phyloP scores from a whole-genome alignment of 345 rosid genomes.

The Camelina sativa region DNA sequence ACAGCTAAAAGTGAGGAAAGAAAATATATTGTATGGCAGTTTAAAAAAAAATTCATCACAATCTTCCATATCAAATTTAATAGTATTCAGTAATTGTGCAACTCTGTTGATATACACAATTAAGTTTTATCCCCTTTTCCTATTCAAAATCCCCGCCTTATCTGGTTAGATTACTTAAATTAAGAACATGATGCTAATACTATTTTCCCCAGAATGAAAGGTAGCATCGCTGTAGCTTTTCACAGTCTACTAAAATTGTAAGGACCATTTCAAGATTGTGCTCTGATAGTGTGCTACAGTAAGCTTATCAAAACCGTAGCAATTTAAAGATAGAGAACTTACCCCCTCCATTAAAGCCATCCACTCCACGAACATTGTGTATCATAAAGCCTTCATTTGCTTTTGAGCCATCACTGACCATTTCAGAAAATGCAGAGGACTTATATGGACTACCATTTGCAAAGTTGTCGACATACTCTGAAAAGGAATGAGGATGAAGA shows the following conservation, averaged over 20 bases:
- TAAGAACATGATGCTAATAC: background rate
- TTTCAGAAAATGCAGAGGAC: constrained; percentile 52
- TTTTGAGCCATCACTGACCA: constrained; percentile 53
- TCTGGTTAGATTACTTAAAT: constrained; percentile 4
- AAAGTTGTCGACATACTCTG: constrained; percentile 70
- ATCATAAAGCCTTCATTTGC: constrained; percentile 61
- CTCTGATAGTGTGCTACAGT: constrained; percentile 11
- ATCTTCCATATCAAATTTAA: constrained; percentile 13
- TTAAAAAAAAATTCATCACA: background rate
- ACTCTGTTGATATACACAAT: constrained; percentile 6
- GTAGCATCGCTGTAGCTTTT: constrained; percentile 25
- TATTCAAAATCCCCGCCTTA: constrained; percentile 22
- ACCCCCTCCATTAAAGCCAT: constrained; percentile 64
- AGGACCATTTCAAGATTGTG: constrained; percentile 7
- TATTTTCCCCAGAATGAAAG: constrained; percentile 9
- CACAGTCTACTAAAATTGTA: constrained; percentile 21
- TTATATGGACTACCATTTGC: constrained; percentile 58
- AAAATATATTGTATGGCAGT: background rate
- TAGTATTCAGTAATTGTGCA: constrained; percentile 17
- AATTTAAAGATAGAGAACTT: constrained; percentile 43
- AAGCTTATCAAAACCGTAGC: constrained; percentile 25
- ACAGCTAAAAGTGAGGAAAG: constrained; percentile 14
- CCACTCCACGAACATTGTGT: constrained; percentile 54
- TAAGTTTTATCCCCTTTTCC: constrained; percentile 5
- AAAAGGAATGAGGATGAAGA: constrained; percentile 78